Conservation (phyloP, 192 early-diverging fungal genomes). For the Coemansia sp. region DNA sequence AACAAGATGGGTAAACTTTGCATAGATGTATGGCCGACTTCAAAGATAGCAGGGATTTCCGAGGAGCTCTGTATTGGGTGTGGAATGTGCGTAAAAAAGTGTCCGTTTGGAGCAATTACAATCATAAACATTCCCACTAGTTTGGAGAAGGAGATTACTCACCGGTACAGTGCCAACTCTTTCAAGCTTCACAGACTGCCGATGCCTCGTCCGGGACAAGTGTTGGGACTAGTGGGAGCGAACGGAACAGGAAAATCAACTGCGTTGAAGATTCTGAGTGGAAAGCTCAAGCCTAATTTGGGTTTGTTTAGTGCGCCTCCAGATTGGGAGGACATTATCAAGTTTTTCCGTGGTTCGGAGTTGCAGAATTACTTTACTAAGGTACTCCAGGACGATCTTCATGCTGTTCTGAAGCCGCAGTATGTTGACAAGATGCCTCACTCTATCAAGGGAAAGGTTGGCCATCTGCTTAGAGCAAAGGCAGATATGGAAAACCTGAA, state of each 20-base stretch:
- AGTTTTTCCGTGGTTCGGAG: conserved; percentile 94
- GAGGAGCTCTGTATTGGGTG: conserved; percentile 98
- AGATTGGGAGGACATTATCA: conserved; percentile 95
- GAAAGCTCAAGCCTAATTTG: conserved; percentile 95
- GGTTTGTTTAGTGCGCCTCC: conserved; percentile 81
- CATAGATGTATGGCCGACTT: conserved; percentile 83
- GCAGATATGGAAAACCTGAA: conserved; percentile 70
- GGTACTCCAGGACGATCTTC: conserved; percentile 94
- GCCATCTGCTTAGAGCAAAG: conserved; percentile 69
- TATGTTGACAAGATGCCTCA: conserved; percentile 90
- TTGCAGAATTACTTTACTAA: conserved; percentile 99
- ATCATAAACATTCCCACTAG: conserved; percentile 98
- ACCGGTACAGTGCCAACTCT: conserved; percentile 94
- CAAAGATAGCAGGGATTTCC: conserved; percentile 90
- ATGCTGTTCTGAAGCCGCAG: conserved; percentile 94
- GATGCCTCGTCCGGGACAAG: conserved; percentile 93
- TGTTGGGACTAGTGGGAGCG: conserved; percentile 95
- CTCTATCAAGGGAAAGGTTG: conserved; percentile 77
- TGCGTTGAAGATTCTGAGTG: conserved; percentile 90
- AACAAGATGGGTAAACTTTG: conserved; percentile 96
- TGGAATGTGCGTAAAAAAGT: conserved; percentile 96
- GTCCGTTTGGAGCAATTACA: conserved; percentile 94
- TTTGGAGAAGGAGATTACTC: conserved; percentile 90
- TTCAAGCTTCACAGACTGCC: conserved; percentile 98
- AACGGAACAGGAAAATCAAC: conserved; percentile 96